Evolutionary conservation across 768 basidiomycete genomes (phyloP), one percentile per base, ranked within the genome.

Genomic region (Collybiopsis confluens): DNA sequence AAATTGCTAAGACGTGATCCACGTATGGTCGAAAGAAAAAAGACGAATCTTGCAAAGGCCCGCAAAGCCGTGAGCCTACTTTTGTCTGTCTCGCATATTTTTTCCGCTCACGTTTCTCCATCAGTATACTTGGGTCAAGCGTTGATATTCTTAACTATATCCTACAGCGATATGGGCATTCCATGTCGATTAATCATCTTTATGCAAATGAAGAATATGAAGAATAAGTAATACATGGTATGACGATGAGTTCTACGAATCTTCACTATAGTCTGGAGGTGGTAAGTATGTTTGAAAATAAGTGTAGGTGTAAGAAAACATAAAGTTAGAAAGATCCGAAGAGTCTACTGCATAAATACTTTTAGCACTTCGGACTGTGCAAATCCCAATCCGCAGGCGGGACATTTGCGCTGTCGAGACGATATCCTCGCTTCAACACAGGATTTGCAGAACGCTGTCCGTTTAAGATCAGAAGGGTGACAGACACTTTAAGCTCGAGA

Each of bases 21-120:
- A 43, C 88, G 97, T 70, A 91, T 96, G 91, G 95, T 97, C 27
- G 96, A 99, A 73, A 80, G 96, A 62, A 99, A 99, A 76, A 99
- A 99, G 81, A 91, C 96, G 15, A 92, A 92, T 54, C 69, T 83
- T 63, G 83, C 88, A 56, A 97, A 97, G 75, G 93, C 96, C 56
- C 85, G 95, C 70, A 94, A 95, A 73, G 79, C 80, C 73, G 92
- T 94, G 69, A 41, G 90, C 83, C 52, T 53, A 28, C 54, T 6
- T 50, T 48, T n/a, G n/a, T n/a, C 54, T 15, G 7, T 26, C 48
- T 33, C 24, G 9, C 13, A 3, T 23, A 36, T 7, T 24, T 4
- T 0, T 36, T n/a, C 36, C 36, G 44, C 18, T 35, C 33, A 23
- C 37, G n/a, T 7, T 27, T 23, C 64, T 67, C 58, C 35, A 52